Percentiles rank a stretch among this genome's conserved stretches.
Conservation (phyloP, 768 basidiomycete genomes). For the Boletus fagicola region DNA sequence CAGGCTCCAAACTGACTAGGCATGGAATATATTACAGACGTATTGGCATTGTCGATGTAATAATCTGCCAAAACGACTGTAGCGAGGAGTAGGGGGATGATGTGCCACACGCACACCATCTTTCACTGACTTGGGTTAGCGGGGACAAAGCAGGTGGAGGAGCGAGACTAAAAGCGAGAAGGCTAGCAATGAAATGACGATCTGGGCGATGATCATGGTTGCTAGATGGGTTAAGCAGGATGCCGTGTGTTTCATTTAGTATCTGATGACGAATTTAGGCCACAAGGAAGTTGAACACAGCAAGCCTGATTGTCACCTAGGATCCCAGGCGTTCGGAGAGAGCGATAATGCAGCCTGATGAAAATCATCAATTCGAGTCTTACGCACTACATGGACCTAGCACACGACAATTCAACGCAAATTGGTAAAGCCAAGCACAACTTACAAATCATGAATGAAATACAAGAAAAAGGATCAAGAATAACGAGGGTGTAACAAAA, state of each 20-base stretch:
- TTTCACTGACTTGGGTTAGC: neutral
- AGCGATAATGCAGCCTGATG: neutral
- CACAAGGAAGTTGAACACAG: neutral
- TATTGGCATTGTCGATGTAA: conserved; percentile 24
- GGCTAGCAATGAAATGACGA: neutral
- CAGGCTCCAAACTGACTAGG: conserved; percentile 17
- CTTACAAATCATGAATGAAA: neutral
- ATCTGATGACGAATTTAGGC: neutral
- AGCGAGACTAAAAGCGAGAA: neutral
- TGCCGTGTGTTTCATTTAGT: neutral
- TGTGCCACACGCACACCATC: conserved; percentile 7
- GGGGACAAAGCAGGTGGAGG: neutral
- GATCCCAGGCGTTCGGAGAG: neutral
- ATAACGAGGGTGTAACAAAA: neutral
- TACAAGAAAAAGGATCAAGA: neutral
- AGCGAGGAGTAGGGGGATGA: conserved; percentile 12
- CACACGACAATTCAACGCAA: neutral
- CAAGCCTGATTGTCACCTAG: neutral
- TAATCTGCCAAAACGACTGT: conserved; percentile 21
- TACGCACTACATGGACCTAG: neutral
- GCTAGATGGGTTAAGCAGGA: too few species aligned
- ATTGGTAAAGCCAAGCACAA: neutral
- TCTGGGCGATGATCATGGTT: neutral
- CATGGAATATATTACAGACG: conserved; percentile 20
- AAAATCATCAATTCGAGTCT: neutral